Evolutionary conservation across 805 yeast genomes (phyloP).

Genomic region (Saccharomycopsis fermentans): DNA sequence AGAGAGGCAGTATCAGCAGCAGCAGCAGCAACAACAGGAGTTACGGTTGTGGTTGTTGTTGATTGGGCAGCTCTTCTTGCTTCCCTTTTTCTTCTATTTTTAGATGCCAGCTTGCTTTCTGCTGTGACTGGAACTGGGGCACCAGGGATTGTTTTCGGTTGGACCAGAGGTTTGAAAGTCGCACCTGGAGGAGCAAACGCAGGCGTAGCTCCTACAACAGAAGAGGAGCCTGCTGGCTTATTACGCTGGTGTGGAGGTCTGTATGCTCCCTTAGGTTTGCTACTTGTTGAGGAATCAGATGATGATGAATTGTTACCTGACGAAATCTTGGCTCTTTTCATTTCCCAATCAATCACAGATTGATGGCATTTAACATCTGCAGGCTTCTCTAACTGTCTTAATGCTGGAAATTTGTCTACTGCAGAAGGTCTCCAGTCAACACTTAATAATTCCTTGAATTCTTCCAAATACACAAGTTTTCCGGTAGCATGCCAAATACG

Average conservation of each 20-base stretch:
- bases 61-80: slow-evolving; percentile 32
- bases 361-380: slow-evolving; percentile 60
- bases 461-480: slow-evolving; percentile 63
- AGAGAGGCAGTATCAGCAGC: neutral
- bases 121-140: slow-evolving; percentile 34
- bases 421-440: slow-evolving; percentile 73
- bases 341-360: slow-evolving; percentile 50
- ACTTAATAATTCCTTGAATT: slow-evolving; percentile 68
- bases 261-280: slow-evolving; percentile 70
- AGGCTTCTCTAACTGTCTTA: slow-evolving; percentile 31
- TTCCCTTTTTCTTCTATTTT: slow-evolving; percentile 69
- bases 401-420: slow-evolving; percentile 26
- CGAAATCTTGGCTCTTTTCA: slow-evolving; percentile 27
- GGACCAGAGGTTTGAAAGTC: slow-evolving; percentile 22
- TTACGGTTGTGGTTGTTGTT: no score
- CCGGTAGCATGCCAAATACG: slow-evolving; percentile 92
- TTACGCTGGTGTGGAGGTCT: slow-evolving; percentile 92
- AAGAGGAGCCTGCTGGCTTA: slow-evolving; percentile 21
- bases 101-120: slow-evolving; percentile 56
- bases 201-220: slow-evolving; percentile 27
- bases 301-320: neutral
- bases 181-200: slow-evolving; percentile 32
- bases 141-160: slow-evolving; percentile 45
- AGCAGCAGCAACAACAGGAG: no score
- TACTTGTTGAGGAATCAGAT: slow-evolving; percentile 16